Base-by-base conservation (phyloP, 768 basidiomycete species). In the Porphyrellus cyaneotinctus region DNA sequence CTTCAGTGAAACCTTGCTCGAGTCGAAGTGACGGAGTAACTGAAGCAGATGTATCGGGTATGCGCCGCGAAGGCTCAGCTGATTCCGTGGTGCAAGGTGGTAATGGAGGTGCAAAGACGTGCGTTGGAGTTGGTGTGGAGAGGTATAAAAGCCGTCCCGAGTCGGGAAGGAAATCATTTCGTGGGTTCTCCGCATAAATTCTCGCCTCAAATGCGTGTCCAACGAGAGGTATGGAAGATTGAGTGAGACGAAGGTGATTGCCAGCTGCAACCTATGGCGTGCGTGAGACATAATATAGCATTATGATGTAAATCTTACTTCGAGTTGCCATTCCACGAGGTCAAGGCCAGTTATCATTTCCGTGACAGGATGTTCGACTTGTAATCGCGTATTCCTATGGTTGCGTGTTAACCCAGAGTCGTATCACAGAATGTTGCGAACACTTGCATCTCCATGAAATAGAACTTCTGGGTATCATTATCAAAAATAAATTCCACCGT, bases 401-500 rank as follows among this genome's bases (percentile, higher is more conserved):
- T 51, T 10, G 3, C 20, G 20, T 10, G 36, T 58, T 17, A 49
- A 46, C 23, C 37, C 23, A 5, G n/a, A 22, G 15, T 20, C 23
- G 12, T 23, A 17, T 28, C 42, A 26, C 0, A 18, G 47, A 32
- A 11, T 17, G 2, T 31, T 13, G 12, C 13, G 12, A 42, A 22
- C 23, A 64, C 85, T 47, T 59, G 85, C 91, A 95, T 95, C 71
- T 97, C 94, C 93, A 95, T 95, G 66, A 97, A 97, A 64, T 85
- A 97, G 68, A 95, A 95, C 53, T 82, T 77, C 51, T 81, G 71
- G 9, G 88, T 89, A 65, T 94, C 87, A 56, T 91, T 94, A 67
- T 97, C 94, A 58, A 95, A 92, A 58, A 97, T 95, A 62, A 97
- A 97, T 66, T 97, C 94, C n/a, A 95, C 90, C 0, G 91, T 94